phyloP scores from a whole-genome alignment of 768 basidiomycete genomes.

The Sarcodon aspratus region DNA sequence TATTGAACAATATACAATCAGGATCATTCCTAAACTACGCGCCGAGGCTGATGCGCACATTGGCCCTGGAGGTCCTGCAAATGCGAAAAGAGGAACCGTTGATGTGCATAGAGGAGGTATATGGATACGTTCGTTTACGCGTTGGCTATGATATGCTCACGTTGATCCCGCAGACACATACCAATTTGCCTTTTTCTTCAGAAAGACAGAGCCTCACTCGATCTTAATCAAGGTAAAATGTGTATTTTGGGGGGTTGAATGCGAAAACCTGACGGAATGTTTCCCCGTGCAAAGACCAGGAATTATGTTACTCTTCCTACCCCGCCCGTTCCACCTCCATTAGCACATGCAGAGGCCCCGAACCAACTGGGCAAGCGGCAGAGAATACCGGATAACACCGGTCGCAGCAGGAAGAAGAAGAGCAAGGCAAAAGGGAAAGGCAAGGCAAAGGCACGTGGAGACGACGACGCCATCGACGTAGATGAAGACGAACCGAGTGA shows the following conservation, averaged over 20 bases:
- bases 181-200: conserved; percentile 86
- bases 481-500: neutral
- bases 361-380: conserved; percentile 16
- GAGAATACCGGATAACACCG: neutral
- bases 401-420: conserved; percentile 15
- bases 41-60: conserved; percentile 39
- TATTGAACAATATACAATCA: conserved; percentile 14
- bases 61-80: conserved; percentile 26
- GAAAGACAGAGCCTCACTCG: conserved; percentile 73
- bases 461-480: neutral
- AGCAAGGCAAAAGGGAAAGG: conserved; percentile 29
- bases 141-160: conserved; percentile 1
- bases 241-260: conserved; percentile 14
- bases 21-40: conserved; percentile 56
- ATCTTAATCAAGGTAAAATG: conserved; percentile 66
- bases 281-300: conserved; percentile 1
- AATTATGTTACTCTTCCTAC: conserved; percentile 5
- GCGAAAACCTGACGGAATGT: conserved; percentile 8
- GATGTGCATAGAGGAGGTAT: conserved; percentile 81
- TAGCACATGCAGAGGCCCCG: conserved; percentile 5
- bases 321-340: conserved; percentile 3
- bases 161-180: conserved; percentile 50
- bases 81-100: conserved; percentile 56
- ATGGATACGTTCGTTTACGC: conserved; percentile 6
- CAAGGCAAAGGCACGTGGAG: conserved; percentile 9